Base-by-base conservation (phyloP, 2,329 filamentous ascomycete genomes). In the Fusarium ramigenum region DNA sequence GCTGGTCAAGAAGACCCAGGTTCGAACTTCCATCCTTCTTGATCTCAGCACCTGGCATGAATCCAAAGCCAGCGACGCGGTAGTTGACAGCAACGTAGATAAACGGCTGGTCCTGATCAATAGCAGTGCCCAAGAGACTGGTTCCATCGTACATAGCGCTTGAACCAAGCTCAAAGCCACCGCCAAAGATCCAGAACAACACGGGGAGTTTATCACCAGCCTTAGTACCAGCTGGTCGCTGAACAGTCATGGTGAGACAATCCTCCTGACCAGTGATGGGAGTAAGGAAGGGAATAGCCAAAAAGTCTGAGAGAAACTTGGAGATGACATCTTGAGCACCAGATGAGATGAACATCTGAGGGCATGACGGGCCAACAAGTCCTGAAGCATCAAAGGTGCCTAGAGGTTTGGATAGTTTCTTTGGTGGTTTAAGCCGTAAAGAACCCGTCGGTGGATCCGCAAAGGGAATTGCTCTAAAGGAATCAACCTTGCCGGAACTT, bases 1-100 rank as follows among this genome's bases (percentile, higher is more conserved):
- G 86, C 76, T 95, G 93, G 77, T 96, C 93, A 0, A 93, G 84
- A 7, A 93, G 85, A 7, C 93, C 93, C 7, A 94, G 80, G 78
- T 95, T 96, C 6, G 91, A 82, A 5, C 90, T 87, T 4, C 92
- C 92, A 69, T 93, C 92, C 9, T 85, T 84, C 7, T 91, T 83
- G 47, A 94, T 86, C 79, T 94, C 92, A 59, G 87, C 87, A 11
- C 92, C 92, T 0, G 90, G 87, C 79, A 95, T 78, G 82, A 94
- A 95, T 1, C 93, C 93, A 69, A 94, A 95, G 0, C 90, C 92
- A 12, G 88, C 92, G 1, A 93, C 84, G 4, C 93, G 91, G 82
- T 97, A 95, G 82, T 95, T 95, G 78, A 95, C 90, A 1, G 91
- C 88, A 1, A 96, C 93, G 60, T 91, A 93, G 52, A 97, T 83